Evolutionary conservation across 768 basidiomycete species (phyloP), one percentile per base, ranked within the genome.

Genomic region (Goffeauzyma gilvescens): DNA sequence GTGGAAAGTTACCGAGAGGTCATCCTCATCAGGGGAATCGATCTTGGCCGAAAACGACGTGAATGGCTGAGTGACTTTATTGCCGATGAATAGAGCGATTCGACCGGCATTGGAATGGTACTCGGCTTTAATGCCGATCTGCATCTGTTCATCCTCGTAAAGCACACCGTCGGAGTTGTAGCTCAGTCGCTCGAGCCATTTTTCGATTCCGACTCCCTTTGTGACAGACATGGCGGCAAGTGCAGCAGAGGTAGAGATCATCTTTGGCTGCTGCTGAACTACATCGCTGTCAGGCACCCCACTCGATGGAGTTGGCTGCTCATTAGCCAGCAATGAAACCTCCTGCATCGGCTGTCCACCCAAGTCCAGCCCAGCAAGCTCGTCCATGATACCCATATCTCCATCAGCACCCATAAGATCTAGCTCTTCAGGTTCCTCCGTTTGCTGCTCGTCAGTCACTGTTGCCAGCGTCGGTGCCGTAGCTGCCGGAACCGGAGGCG

Each of bases 101-200:
- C 95, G 85, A 13, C 90, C 93, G 28, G 87, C 73, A 55, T 90
- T 81, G 13, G 83, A 81, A 61, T 96, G 90, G 62, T 82, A 98
- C 55, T 87, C 80, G 23, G 87, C 86, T 67, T 96, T 98, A 68
- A 96, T 65, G 25, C 93, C 93, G 40, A 98, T 75, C 60, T 96
- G 90, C 32, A 98, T 74, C 64, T 90, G 84, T 7, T 82, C 74
- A 53, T 96, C 90, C 64, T 98, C 93, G 64, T 83, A 96, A 10
- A 98, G 71, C 25, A 96, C 76, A 33, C 93, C 93, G 48, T 96
- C 93, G 13, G 72, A 60, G 22, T 66, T 70, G 63, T 76, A 85
- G 1, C 72, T 76, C 23, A 96, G 71, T 52, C 82, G 81, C 50
- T 81, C 78, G 58, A 79, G 81, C 86, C 84, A 89, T 50, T 77